A percentile compares a stretch with the other conserved stretches of the same genome.
These are phyloP conservation scores for Phytophthora agathidicida DNA, from an alignment of 352 stramenopile species.

Conservation along the genomic window DNA sequence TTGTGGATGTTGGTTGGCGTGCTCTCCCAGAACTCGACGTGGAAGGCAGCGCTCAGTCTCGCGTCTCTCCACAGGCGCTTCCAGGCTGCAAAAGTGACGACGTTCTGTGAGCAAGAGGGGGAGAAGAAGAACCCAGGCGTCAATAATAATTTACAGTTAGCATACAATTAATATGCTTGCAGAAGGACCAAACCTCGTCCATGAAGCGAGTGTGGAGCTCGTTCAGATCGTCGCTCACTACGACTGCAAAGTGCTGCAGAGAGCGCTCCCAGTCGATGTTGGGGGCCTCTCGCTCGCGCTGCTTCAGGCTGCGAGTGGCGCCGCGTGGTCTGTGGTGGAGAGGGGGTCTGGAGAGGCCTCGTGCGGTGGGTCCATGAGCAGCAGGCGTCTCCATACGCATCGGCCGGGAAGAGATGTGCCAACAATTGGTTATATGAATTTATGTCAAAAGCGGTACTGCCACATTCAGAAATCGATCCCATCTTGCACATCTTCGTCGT, in stretches of 20 bases:
- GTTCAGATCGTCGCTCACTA: slow-evolving; percentile 42
- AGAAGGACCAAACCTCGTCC: slow-evolving; percentile 21
- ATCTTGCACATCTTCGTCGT: slow-evolving; percentile 47
- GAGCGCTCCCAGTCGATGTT: slow-evolving; percentile 40
- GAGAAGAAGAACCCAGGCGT: too few relatives aligned
- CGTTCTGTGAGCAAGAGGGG: slow-evolving; percentile 23
- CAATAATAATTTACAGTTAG: too few relatives aligned
- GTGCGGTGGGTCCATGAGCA: not conserved
- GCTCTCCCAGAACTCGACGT: slow-evolving; percentile 83
- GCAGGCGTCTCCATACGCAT: slow-evolving; percentile 17
- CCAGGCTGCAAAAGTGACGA: slow-evolving; percentile 45
- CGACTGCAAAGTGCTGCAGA: slow-evolving; percentile 47
- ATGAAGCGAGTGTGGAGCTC: slow-evolving; percentile 49
- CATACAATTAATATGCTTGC: too few relatives aligned
- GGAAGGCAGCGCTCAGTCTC: slow-evolving; percentile 63
- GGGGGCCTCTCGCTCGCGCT: slow-evolving; percentile 21
- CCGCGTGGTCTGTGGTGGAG: slow-evolving; percentile 16
- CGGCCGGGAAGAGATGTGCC: too few relatives aligned
- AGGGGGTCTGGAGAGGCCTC: slow-evolving; percentile 21
- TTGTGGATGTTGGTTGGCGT: slow-evolving; percentile 61
- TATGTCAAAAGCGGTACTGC: slow-evolving; percentile 4
- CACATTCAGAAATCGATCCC: slow-evolving; percentile 29
- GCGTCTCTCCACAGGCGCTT: slow-evolving; percentile 54
- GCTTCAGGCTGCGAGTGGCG: slow-evolving; percentile 17
- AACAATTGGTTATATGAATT: slow-evolving; percentile 1